Percentiles rank a stretch among this genome's conserved stretches.
Conservation (phyloP, 148 eudicot genomes). For the Chenopodium berlandieri region DNA sequence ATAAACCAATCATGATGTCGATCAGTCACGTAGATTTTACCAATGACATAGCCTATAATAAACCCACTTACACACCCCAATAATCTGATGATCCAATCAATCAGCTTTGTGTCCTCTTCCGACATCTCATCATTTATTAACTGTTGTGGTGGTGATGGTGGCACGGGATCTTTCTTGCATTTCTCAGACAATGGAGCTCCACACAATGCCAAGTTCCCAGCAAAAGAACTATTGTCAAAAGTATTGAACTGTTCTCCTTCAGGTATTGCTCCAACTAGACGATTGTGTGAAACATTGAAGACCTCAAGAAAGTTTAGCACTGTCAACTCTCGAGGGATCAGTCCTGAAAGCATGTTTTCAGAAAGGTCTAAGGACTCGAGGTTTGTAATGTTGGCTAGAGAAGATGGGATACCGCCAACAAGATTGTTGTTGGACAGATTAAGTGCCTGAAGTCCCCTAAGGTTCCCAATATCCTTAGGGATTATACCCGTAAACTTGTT, state of each 20-base stretch:
- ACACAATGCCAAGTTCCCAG: constrained; percentile 33
- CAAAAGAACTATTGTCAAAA: constrained; percentile 14
- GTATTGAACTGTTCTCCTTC: background rate
- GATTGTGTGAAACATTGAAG: background rate
- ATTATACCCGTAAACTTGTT: background rate
- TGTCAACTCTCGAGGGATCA: background rate
- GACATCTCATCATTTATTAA: background rate
- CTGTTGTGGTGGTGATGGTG: background rate
- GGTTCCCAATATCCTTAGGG: background rate
- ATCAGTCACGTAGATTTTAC: no score
- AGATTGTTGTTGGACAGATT: background rate
- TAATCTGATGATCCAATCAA: no score
- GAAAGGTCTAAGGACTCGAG: background rate
- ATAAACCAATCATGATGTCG: no score
- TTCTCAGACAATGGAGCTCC: constrained; percentile 31
- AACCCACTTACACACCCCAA: no score
- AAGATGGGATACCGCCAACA: background rate
- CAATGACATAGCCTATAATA: no score
- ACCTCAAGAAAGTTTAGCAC: background rate
- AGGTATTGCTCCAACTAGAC: background rate
- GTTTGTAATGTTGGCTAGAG: background rate
- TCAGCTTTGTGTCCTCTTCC: no score
- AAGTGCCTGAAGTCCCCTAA: background rate
- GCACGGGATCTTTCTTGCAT: constrained; percentile 5
- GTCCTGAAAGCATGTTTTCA: background rate